Evolutionary conservation across 139 green algal genomes (phyloP).

Genomic region (Coccomyxa sp.): DNA sequence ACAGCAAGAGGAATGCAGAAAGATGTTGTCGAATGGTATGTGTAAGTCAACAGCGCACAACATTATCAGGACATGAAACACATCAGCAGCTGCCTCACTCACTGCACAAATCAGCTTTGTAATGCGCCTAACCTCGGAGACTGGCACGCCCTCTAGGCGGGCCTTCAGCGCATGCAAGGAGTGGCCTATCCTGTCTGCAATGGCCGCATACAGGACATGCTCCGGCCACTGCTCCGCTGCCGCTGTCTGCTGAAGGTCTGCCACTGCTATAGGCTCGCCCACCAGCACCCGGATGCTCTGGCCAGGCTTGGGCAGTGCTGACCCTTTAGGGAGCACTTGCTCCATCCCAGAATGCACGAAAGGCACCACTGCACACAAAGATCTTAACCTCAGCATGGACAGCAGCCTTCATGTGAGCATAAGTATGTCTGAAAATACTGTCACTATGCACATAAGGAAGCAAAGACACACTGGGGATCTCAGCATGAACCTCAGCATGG

Average conservation of each 20-base stretch:
- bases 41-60: neutral
- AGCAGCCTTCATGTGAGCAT: neutral
- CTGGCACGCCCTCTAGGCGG: constrained; percentile 26
- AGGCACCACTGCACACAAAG: constrained; percentile 53
- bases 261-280: constrained; percentile 61
- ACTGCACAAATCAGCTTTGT: neutral
- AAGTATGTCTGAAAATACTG: neutral
- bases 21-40: neutral
- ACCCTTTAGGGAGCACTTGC: constrained; percentile 61
- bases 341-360: constrained; percentile 89
- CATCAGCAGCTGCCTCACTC: neutral
- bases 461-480: neutral
- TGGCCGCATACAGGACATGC: constrained; percentile 40
- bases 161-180: constrained; percentile 30
- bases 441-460: neutral
- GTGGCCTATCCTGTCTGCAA: constrained; percentile 35
- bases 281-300: constrained; percentile 61
- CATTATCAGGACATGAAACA: neutral
- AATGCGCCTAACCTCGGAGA: constrained; percentile 18
- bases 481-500: neutral
- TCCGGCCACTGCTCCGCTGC: constrained; percentile 39
- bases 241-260: constrained; percentile 32
- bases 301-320: constrained; percentile 52
- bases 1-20: neutral
- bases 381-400: neutral